Percentiles rank a stretch among this genome's conserved stretches.
Conservation (phyloP, 73 alveolate species). For the Paramecium primaurelia region DNA sequence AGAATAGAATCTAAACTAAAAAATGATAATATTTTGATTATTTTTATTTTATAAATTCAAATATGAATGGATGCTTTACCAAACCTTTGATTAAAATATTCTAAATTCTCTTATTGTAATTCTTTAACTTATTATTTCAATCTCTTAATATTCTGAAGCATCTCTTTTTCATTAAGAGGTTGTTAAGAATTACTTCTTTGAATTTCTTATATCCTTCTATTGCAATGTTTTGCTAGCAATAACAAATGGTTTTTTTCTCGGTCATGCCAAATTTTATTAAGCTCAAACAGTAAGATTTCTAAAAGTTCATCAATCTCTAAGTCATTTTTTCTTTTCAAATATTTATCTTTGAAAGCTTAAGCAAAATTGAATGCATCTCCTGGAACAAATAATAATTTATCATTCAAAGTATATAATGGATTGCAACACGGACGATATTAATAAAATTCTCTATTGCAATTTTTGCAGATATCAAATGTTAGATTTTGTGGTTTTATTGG, state of each 20-base stretch:
- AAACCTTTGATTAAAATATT: not conserved
- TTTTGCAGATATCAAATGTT: not conserved
- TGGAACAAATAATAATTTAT: not conserved
- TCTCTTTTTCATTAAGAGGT: not conserved
- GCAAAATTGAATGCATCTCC: constrained; percentile 26
- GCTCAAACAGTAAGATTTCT: constrained; percentile 8
- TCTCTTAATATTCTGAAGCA: not conserved
- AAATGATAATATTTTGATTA: not conserved
- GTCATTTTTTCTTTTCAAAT: not conserved
- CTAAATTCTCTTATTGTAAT: not conserved
- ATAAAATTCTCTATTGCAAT: constrained; percentile 20
- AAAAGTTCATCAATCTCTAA: not conserved
- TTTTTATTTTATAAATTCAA: not conserved
- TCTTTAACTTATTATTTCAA: not conserved
- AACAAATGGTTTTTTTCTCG: not conserved
- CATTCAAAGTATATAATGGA: not conserved
- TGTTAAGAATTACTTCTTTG: not conserved
- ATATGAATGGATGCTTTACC: not conserved
- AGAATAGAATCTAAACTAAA: not conserved
- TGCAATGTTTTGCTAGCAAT: not conserved
- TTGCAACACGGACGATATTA: constrained; percentile 11
- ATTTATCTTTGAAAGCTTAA: not conserved
- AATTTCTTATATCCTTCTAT: not conserved
- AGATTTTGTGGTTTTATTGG: not conserved
- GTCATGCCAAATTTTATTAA: constrained; percentile 12